A percentile compares a stretch with the other conserved stretches of the same genome.
These are phyloP conservation scores for Torulaspora quercuum DNA, from an alignment of 805 yeast genomes.

Conservation along the genomic window DNA sequence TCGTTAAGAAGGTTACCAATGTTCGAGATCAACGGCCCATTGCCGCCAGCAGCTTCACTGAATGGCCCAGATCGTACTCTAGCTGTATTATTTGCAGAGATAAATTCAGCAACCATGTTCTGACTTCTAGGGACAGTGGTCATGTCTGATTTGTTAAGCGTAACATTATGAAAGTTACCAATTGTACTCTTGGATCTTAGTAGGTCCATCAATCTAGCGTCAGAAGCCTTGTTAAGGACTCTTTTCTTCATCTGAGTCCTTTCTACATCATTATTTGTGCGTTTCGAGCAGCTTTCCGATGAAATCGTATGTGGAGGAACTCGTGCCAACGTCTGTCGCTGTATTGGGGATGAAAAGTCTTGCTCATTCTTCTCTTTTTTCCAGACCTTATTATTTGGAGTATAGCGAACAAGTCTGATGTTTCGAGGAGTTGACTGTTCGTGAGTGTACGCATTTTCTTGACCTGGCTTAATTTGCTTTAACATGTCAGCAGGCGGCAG, in stretches of 20 bases:
- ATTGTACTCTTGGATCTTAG: slow-evolving; percentile 15
- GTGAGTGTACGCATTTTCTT: no score
- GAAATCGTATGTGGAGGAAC: no score
- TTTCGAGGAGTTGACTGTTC: slow-evolving; percentile 4
- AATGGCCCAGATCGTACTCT: slow-evolving; percentile 8
- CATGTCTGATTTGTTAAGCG: slow-evolving; percentile 8
- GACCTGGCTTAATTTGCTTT: no score
- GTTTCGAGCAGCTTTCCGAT: no score
- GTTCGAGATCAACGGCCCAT: neutral
- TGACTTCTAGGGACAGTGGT: slow-evolving; percentile 3
- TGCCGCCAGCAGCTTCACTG: neutral
- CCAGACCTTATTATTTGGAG: slow-evolving; percentile 6
- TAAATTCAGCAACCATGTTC: slow-evolving; percentile 5
- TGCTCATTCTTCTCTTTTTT: neutral
- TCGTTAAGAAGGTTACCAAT: neutral
- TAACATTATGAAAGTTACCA: slow-evolving; percentile 13
- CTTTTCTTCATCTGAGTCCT: neutral
- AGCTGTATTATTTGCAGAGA: slow-evolving; percentile 9
- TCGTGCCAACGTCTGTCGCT: slow-evolving; percentile 1
- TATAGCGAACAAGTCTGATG: slow-evolving; percentile 3
- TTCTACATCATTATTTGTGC: no score
- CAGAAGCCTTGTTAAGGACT: neutral
- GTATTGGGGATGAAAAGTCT: slow-evolving; percentile 1
- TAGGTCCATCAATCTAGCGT: slow-evolving; percentile 8
- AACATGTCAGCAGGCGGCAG: no score